Conservation (phyloP, 495 filamentous ascomycete genomes). For the Trichodelitschia bisporula region DNA sequence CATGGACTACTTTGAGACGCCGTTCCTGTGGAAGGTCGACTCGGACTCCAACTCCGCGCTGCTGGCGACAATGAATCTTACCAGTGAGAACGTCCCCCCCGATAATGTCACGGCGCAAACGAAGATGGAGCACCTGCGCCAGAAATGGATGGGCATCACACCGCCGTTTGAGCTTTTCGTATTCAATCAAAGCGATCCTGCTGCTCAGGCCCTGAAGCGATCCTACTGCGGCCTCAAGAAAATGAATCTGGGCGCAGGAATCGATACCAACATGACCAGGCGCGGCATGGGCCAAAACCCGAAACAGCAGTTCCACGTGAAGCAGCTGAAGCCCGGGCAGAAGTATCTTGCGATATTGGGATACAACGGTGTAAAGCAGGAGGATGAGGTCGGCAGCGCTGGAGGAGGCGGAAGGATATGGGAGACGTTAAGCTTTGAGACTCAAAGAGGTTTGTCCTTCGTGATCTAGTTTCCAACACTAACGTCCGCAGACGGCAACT, state of each 20-base stretch:
- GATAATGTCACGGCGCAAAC: too few relatives aligned
- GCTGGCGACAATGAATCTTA: constrained; percentile 46
- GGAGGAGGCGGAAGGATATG: constrained; percentile 51
- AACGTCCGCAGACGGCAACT: constrained; percentile 32
- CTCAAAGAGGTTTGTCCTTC: constrained; percentile 40
- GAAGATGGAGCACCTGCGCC: too few relatives aligned
- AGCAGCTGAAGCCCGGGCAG: constrained; percentile 40
- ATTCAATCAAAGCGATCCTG: constrained; percentile 31
- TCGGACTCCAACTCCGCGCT: constrained; percentile 55
- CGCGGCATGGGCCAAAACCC: constrained; percentile 34
- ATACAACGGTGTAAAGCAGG: too few relatives aligned
- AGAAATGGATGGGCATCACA: constrained; percentile 26
- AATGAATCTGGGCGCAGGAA: constrained; percentile 12
- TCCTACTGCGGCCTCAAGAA: constrained; percentile 24
- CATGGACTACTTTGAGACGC: constrained; percentile 19
- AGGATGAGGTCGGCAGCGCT: constrained; percentile 19
- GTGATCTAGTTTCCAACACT: constrained; percentile 7
- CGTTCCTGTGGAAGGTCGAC: constrained; percentile 29
- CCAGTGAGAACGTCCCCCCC: constrained; percentile 17
- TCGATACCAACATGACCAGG: constrained; percentile 37
- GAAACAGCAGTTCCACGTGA: constrained; percentile 69
- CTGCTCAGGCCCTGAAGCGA: constrained; percentile 37
- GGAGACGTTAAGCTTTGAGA: constrained; percentile 37
- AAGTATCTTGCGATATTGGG: constrained; percentile 48
- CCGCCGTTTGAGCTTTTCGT: constrained; percentile 55